Percentiles rank a stretch among this genome's conserved stretches.
Evolutionary conservation across 2,329 filamentous ascomycete species (phyloP).

Genomic region (Thelonectria olida): DNA sequence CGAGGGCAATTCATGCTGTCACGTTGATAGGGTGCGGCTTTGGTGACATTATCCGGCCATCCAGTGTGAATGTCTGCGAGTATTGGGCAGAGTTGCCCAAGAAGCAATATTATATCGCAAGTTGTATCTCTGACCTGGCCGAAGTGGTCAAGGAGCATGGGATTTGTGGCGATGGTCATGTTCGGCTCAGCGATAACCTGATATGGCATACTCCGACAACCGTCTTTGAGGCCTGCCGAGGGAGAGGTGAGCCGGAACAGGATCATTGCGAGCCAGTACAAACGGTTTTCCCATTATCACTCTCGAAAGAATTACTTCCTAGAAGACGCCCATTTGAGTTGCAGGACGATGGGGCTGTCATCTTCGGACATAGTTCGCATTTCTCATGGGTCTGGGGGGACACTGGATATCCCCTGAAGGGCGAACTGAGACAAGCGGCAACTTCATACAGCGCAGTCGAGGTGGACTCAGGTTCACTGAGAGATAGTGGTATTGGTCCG

Average conservation of each 20-base stretch:
- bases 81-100: slow-evolving; percentile 17
- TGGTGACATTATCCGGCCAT: slow-evolving; percentile 31
- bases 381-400: slow-evolving; percentile 4
- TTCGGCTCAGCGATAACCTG: neutral
- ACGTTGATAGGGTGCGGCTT: slow-evolving; percentile 34
- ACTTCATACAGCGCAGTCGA: neutral
- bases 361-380: slow-evolving; percentile 1
- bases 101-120: slow-evolving; percentile 13
- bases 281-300: neutral
- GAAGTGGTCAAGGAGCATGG: neutral
- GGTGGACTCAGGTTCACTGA: neutral
- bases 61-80: neutral
- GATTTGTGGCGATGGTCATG: neutral
- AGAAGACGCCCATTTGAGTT: neutral
- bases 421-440: neutral
- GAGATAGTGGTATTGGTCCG: slow-evolving; percentile 2
- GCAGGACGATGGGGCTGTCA: neutral
- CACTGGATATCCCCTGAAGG: neutral
- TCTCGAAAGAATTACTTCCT: neutral
- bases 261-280: slow-evolving; percentile 15
- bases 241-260: neutral
- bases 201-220: slow-evolving; percentile 8
- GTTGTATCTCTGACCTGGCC: slow-evolving; percentile 2
- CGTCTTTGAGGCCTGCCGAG: neutral
- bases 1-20: slow-evolving; percentile 28